Conservation (phyloP, 345 rosid genomes). For the Ceriops decandra region DNA sequence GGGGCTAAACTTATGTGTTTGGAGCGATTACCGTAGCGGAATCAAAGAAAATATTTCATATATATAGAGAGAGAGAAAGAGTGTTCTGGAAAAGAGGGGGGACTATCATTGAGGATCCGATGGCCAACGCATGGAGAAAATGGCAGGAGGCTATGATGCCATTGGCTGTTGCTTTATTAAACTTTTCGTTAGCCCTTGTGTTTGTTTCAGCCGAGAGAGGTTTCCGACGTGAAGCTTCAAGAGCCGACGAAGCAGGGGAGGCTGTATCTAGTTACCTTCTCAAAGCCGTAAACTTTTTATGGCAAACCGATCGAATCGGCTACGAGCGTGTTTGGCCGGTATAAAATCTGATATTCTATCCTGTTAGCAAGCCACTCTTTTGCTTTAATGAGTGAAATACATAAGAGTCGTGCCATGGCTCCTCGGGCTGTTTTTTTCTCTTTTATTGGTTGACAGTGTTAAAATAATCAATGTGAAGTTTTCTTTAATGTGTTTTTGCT, state of each 20-base stretch:
- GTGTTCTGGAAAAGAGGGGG: no score
- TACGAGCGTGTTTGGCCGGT: constrained; percentile 81
- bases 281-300: constrained; percentile 32
- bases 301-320: constrained; percentile 46
- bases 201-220: constrained; percentile 56
- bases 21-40: neutral
- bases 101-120: constrained; percentile 13
- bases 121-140: constrained; percentile 42
- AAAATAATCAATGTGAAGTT: no score
- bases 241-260: constrained; percentile 18
- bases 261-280: constrained; percentile 26
- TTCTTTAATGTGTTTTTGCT: neutral
- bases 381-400: no score
- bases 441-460: neutral
- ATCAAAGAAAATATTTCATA: no score
- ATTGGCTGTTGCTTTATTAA: constrained; percentile 22
- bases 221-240: constrained; percentile 24
- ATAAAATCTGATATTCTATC: neutral
- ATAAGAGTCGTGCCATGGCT: no score
- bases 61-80: no score
- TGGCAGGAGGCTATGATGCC: constrained; percentile 40
- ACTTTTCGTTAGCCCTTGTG: constrained; percentile 41
- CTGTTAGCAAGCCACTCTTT: no score
- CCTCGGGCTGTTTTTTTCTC: neutral
- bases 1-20: no score